These are phyloP conservation scores for Quercus agrifolia DNA, from an alignment of 306 rosid genomes.

Conservation along the genomic window DNA sequence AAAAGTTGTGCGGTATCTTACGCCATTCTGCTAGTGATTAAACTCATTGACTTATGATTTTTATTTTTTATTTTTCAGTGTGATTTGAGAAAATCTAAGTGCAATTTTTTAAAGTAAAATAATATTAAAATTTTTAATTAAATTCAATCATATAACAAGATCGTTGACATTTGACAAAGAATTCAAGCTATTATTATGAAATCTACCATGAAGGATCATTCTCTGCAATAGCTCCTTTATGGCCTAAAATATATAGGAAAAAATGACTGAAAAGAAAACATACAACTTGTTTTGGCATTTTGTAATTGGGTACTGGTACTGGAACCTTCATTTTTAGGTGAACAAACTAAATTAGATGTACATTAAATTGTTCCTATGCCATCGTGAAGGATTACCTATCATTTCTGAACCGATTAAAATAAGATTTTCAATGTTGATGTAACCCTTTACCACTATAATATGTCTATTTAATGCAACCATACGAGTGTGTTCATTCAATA, in stretches of 20 bases:
- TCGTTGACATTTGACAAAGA: no score
- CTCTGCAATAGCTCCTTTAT: neutral
- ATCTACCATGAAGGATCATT: neutral
- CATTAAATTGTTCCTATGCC: neutral
- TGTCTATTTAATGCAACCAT: slow-evolving; percentile 25
- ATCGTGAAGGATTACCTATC: neutral
- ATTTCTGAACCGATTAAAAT: slow-evolving; percentile 3
- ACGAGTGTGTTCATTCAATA: neutral
- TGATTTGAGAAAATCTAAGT: no score
- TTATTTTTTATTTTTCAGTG: no score
- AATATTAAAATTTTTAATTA: no score
- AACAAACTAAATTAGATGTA: neutral
- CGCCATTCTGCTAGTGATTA: no score
- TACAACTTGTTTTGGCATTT: neutral
- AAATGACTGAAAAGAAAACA: neutral
- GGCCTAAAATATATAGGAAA: neutral
- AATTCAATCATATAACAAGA: no score
- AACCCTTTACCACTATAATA: slow-evolving; percentile 15
- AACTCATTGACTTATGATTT: no score
- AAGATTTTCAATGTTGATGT: neutral
- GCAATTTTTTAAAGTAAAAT: no score
- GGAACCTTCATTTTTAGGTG: neutral
- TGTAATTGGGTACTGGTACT: neutral
- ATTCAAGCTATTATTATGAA: neutral
- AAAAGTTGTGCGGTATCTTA: no score